A percentile compares a stretch with the other conserved stretches of the same genome.
These are phyloP conservation scores for Penicillium olsonii DNA, from an alignment of 2,329 filamentous ascomycete species.

Conservation along the genomic window DNA sequence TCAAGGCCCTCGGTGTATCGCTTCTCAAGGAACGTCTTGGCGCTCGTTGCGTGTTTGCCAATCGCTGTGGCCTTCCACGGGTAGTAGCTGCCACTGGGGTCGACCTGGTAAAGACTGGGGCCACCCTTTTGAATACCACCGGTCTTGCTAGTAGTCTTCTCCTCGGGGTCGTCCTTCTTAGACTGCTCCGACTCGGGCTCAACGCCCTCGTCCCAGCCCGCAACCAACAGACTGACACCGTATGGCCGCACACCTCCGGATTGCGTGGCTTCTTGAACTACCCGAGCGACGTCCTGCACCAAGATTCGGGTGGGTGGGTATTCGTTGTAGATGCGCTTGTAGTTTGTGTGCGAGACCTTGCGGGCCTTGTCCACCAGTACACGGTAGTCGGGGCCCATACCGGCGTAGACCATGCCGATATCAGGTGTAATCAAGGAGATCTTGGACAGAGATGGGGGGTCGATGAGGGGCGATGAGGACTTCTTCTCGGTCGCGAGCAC, in stretches of 20 bases:
- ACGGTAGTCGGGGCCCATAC: slow-evolving; percentile 98
- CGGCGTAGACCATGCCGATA: slow-evolving; percentile 99
- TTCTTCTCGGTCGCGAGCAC: slow-evolving; percentile 99
- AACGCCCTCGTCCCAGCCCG: slow-evolving; percentile 96
- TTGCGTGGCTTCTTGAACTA: slow-evolving; percentile 99
- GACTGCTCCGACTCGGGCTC: slow-evolving; percentile 76
- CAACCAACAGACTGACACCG: slow-evolving; percentile 91
- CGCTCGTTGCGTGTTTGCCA: slow-evolving; percentile 95
- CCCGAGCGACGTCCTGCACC: slow-evolving; percentile 94
- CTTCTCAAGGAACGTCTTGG: slow-evolving; percentile 99
- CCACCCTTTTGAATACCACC: slow-evolving; percentile 94
- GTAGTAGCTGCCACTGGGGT: slow-evolving; percentile 98
- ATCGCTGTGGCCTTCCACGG: slow-evolving; percentile 99
- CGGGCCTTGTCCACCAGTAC: slow-evolving; percentile 96
- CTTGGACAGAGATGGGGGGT: slow-evolving; percentile 92
- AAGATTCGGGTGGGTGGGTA: slow-evolving; percentile 99
- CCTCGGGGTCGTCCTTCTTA: slow-evolving; percentile 55
- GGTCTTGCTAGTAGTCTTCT: slow-evolving; percentile 80
- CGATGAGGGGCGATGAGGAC: slow-evolving; percentile 94
- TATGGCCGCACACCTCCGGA: slow-evolving; percentile 96
- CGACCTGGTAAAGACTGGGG: slow-evolving; percentile 97
- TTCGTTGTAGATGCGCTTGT: slow-evolving; percentile 99
- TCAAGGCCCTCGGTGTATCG: slow-evolving; percentile 96
- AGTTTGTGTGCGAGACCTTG: slow-evolving; percentile 96
- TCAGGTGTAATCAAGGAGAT: slow-evolving; percentile 97